Evolutionary conservation across 1,284 basidiomycete genomes (phyloP).

Genomic region (Cryptococcus sp.): DNA sequence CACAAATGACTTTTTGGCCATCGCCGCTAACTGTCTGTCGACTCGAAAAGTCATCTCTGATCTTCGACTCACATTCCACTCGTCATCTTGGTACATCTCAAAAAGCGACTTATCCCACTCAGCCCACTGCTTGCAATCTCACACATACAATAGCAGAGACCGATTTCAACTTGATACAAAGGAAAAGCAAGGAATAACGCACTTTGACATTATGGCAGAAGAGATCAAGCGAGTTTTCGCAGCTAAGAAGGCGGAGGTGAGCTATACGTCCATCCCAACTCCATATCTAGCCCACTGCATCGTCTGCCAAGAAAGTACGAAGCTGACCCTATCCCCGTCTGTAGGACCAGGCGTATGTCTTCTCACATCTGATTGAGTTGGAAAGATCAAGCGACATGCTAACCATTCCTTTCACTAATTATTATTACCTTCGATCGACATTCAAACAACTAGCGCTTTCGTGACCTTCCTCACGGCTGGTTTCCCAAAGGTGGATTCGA

Average conservation of each 20-base stretch:
- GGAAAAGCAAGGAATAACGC: neutral
- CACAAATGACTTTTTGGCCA: no score
- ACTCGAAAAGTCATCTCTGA: no score
- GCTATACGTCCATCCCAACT: constrained; percentile 8
- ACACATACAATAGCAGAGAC: neutral
- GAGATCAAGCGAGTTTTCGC: constrained; percentile 73
- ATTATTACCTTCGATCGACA: no score
- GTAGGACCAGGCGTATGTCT: constrained; percentile 24
- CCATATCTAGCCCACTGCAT: no score
- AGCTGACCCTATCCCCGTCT: no score
- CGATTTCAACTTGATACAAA: neutral
- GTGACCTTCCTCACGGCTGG: constrained; percentile 92
- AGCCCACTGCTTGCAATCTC: neutral
- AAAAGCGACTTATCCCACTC: no score
- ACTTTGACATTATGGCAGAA: constrained; percentile 62
- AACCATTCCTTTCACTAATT: no score
- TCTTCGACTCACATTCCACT: neutral
- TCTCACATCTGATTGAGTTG: neutral
- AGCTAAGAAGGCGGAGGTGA: constrained; percentile 67
- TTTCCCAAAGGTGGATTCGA: constrained; percentile 74
- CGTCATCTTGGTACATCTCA: neutral
- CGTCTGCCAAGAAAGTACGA: no score
- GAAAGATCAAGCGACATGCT: neutral
- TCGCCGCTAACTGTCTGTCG: no score
- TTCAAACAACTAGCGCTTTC: constrained; percentile 64